phyloP scores from a whole-genome alignment of 2,329 filamentous ascomycete species.

The Ustilaginoidea virens region DNA sequence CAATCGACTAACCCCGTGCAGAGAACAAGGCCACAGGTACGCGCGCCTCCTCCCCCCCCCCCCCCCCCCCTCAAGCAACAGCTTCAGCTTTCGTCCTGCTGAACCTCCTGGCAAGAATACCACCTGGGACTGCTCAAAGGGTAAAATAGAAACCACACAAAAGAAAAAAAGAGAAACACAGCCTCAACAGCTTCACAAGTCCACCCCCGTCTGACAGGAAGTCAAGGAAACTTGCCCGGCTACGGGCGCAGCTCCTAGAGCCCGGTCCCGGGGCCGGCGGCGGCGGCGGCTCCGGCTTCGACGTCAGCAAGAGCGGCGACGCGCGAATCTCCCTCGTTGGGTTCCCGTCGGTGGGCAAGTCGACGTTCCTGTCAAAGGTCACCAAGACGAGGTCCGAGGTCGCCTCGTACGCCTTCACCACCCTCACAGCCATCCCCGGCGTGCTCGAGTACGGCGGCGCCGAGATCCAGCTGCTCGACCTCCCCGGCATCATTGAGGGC shows the following conservation, averaged over 20 bases:
- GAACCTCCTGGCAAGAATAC: too few species aligned
- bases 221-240: constrained; percentile 93
- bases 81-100: too few species aligned
- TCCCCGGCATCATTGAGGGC: constrained; percentile 96
- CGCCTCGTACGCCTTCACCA: constrained; percentile 93
- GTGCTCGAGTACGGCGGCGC: constrained; percentile 96
- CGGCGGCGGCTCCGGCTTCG: constrained; percentile 71
- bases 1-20: constrained; percentile 30
- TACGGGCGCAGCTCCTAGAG: constrained; percentile 87
- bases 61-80: too few species aligned
- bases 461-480: constrained; percentile 93
- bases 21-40: constrained; percentile 98
- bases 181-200: too few species aligned
- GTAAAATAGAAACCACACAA: too few species aligned
- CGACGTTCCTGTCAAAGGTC: constrained; percentile 96
- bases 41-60: constrained; percentile 11
- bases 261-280: constrained; percentile 66
- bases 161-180: too few species aligned
- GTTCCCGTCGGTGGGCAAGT: constrained; percentile 98
- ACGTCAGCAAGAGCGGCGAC: constrained; percentile 92
- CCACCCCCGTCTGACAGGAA: too few species aligned
- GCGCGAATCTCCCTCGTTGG: constrained; percentile 92
- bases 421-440: constrained; percentile 89
- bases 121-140: constrained; percentile 96
- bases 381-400: constrained; percentile 96